Conservation (phyloP, 2,329 filamentous ascomycete species). For the Aspergillus jensenii region DNA sequence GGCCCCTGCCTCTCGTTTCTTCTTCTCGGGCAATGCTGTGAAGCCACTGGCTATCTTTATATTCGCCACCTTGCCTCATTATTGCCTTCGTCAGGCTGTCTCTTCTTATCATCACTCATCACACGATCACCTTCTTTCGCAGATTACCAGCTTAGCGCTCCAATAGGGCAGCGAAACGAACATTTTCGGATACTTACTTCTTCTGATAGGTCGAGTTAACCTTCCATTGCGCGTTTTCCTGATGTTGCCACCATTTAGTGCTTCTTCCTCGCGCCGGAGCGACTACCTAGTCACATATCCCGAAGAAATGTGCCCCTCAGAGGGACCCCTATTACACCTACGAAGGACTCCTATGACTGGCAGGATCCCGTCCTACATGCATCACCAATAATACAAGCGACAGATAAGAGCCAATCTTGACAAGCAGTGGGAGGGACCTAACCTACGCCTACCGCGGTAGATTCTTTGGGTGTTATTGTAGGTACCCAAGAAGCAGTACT, state of each 20-base stretch:
- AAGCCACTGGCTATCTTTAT: background rate
- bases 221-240: background rate
- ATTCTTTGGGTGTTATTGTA: background rate
- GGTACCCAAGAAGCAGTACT: background rate
- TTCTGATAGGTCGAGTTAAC: background rate
- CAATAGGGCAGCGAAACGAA: background rate
- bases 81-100: constrained; percentile 10
- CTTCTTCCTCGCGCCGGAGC: background rate
- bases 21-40: too few species aligned
- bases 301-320: background rate
- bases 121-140: background rate
- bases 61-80: constrained; percentile 17
- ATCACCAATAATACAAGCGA: background rate
- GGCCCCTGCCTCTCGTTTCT: background rate
- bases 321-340: background rate
- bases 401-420: background rate
- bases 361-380: background rate
- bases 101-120: constrained; percentile 3
- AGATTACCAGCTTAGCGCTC: constrained; percentile 4
- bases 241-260: background rate
- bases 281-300: background rate
- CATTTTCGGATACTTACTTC: background rate
- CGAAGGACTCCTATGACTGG: background rate
- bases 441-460: background rate
- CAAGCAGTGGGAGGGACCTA: background rate